A percentile compares a stretch with the other conserved stretches of the same genome.
These are phyloP conservation scores for Pluteus cervinus DNA, from an alignment of 768 basidiomycete genomes.

Conservation along the genomic window DNA sequence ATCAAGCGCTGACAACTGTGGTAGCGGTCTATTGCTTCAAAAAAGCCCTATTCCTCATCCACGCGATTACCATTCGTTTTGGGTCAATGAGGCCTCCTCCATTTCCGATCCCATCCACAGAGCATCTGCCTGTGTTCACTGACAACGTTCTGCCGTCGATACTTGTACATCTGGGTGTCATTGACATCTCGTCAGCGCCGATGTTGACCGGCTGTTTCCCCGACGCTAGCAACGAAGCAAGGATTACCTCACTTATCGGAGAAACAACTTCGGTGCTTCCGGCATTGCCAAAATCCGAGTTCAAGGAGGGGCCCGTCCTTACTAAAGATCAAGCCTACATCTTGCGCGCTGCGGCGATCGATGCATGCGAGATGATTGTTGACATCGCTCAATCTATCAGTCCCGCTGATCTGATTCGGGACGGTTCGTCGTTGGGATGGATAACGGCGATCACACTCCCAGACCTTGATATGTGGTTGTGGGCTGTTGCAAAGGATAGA, in stretches of 20 bases:
- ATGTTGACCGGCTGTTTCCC: slow-evolving; percentile 44
- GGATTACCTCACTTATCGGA: slow-evolving; percentile 33
- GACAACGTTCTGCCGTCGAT: slow-evolving; percentile 86
- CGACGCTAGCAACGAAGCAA: slow-evolving; percentile 30
- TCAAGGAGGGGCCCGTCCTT: slow-evolving; percentile 45
- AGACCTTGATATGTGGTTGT: slow-evolving; percentile 73
- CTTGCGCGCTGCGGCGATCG: slow-evolving; percentile 73
- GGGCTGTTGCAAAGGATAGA: slow-evolving; percentile 77
- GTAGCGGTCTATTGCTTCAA: slow-evolving; percentile 86
- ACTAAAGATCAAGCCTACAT: slow-evolving; percentile 59
- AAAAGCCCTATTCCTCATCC: slow-evolving; percentile 80
- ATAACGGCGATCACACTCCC: slow-evolving; percentile 51
- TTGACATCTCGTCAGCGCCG: slow-evolving; percentile 54
- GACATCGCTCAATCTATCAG: slow-evolving; percentile 40
- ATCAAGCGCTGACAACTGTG: neutral
- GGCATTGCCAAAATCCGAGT: slow-evolving; percentile 10
- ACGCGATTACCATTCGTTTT: slow-evolving; percentile 66
- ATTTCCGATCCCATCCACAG: slow-evolving; percentile 59
- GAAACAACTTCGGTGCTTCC: neutral
- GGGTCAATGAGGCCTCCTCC: slow-evolving; percentile 42
- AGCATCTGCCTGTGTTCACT: slow-evolving; percentile 58
- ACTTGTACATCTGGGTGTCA: slow-evolving; percentile 67
- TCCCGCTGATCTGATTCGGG: too few species aligned
- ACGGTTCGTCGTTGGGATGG: slow-evolving; percentile 8
- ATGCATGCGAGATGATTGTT: slow-evolving; percentile 70